Evolutionary conservation across 345 rosid genomes (phyloP).

Genomic region (Bruguiera gymnorhiza): DNA sequence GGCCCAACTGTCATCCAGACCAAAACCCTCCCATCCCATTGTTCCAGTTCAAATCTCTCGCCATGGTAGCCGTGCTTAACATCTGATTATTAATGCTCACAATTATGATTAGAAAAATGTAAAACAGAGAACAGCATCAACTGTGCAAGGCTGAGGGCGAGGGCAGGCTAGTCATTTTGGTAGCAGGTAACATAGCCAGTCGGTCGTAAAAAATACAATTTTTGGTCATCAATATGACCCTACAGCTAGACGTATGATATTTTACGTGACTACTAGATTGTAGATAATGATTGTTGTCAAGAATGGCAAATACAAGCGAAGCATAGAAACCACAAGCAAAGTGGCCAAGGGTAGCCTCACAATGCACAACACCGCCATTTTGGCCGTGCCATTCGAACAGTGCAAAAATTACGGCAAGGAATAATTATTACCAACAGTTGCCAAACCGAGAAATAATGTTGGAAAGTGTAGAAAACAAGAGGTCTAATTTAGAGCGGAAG

Average conservation of each 20-base stretch:
- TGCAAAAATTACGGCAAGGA: conserved; percentile 18
- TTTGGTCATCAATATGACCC: conserved; percentile 4
- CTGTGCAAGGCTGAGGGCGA: neutral
- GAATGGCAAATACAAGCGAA: conserved; percentile 3
- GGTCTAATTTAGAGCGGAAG: neutral
- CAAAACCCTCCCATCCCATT: conserved; percentile 19
- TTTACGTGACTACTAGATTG: neutral
- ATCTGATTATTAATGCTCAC: conserved; percentile 29
- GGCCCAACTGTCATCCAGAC: conserved; percentile 38
- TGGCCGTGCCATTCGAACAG: conserved; percentile 6
- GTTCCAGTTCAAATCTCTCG: conserved; percentile 26
- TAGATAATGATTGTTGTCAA: conserved; percentile 23
- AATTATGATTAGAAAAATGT: conserved; percentile 37
- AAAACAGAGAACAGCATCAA: conserved; percentile 27
- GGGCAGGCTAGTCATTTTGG: neutral
- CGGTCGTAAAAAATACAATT: neutral
- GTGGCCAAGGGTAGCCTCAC: neutral
- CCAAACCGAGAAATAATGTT: conserved; percentile 18
- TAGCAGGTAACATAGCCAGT: neutral
- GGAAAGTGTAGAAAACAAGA: conserved; percentile 1
- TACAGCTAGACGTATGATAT: conserved; percentile 10
- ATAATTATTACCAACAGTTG: conserved; percentile 25
- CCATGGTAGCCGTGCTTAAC: conserved; percentile 21
- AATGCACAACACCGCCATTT: conserved; percentile 17
- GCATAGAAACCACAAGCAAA: neutral